Conservation (phyloP, 495 filamentous ascomycete genomes). For the Aspergillus campestris region DNA sequence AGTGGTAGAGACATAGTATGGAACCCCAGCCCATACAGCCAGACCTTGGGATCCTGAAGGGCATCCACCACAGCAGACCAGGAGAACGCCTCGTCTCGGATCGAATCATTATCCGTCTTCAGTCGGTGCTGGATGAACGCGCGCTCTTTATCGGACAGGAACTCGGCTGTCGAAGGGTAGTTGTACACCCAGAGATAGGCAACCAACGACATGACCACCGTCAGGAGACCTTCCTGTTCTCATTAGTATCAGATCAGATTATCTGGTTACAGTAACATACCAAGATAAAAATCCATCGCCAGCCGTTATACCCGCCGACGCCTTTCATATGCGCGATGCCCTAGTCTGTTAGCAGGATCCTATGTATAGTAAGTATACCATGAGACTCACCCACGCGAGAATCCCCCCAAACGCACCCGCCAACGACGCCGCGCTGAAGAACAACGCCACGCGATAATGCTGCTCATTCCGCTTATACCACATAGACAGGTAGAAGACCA, state of each 20-base stretch:
- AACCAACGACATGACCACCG: constrained; percentile 49
- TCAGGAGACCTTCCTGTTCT: constrained; percentile 57
- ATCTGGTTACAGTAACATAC: constrained; percentile 25
- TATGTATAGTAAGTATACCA: too few species aligned
- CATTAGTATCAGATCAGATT: constrained; percentile 6
- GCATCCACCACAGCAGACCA: constrained; percentile 59
- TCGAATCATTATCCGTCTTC: constrained; percentile 52
- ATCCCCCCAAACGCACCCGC: constrained; percentile 77
- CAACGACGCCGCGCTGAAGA: constrained; percentile 65
- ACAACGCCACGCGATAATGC: constrained; percentile 65
- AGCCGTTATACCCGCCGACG: constrained; percentile 57
- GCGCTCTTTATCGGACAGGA: constrained; percentile 56
- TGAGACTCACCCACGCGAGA: constrained; percentile 60
- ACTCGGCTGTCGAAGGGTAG: constrained; percentile 61
- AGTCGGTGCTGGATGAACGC: constrained; percentile 51
- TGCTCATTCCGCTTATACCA: constrained; percentile 71
- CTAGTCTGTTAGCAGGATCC: constrained; percentile 22
- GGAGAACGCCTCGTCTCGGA: constrained; percentile 53
- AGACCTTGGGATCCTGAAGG: constrained; percentile 61
- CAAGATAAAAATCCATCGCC: constrained; percentile 80
- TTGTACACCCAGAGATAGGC: constrained; percentile 68
- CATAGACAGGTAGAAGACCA: constrained; percentile 78
- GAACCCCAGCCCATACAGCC: constrained; percentile 65
- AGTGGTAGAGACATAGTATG: constrained; percentile 69
- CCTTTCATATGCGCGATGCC: constrained; percentile 53